Conservation (phyloP, 371 early-diverging fungal species). For the Lichtheimia corymbifera region DNA sequence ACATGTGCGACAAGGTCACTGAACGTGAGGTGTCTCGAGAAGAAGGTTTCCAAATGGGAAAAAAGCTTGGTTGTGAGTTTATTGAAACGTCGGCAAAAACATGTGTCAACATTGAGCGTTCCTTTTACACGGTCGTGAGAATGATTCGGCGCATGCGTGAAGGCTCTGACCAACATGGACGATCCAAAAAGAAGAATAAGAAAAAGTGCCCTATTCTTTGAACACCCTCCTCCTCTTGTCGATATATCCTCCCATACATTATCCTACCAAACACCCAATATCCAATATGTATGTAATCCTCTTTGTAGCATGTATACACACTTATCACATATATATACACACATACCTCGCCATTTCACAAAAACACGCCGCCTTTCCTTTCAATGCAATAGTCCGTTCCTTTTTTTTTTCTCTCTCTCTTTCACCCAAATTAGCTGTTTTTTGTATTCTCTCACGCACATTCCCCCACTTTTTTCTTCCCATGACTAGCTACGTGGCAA, state of each 20-base stretch:
- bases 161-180: constrained; percentile 6
- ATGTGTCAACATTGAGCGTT: constrained; percentile 74
- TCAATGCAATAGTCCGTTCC: not conserved
- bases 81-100: constrained; percentile 82
- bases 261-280: not conserved
- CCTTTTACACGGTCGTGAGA: constrained; percentile 56
- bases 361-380: too few species aligned
- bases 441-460: constrained; percentile 3
- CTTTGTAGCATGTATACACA: too few species aligned
- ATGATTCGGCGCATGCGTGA: constrained; percentile 43
- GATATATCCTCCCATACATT: not conserved
- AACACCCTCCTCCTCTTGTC: not conserved
- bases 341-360: not conserved
- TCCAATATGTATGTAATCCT: not conserved
- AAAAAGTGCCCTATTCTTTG: constrained; percentile 21
- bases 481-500: not conserved
- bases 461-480: not conserved
- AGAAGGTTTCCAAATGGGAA: constrained; percentile 31
- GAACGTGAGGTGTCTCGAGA: constrained; percentile 75
- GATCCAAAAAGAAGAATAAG: constrained; percentile 15
- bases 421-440: not conserved
- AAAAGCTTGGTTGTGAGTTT: constrained; percentile 55
- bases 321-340: not conserved
- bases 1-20: constrained; percentile 83
- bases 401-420: not conserved